phyloP scores from a whole-genome alignment of 108 stramenopile genomes.

The Pseudonitzschia pungens region DNA sequence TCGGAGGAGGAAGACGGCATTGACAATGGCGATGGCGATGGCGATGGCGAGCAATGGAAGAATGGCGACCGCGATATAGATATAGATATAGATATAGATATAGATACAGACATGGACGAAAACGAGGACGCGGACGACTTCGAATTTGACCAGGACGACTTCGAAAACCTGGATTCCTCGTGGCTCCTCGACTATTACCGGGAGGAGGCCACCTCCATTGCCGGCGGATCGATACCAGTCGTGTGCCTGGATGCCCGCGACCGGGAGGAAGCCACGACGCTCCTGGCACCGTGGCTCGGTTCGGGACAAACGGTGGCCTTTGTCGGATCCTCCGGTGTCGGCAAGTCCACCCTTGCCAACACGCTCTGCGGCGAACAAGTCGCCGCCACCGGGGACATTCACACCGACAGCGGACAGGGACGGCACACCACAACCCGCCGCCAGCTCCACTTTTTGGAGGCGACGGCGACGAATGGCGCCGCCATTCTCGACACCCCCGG shows the following conservation, averaged over 20 bases:
- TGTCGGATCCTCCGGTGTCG: constrained; percentile 16
- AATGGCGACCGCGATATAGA: not conserved
- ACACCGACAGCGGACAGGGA: constrained; percentile 20
- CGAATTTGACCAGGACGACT: not conserved
- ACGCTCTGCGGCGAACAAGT: not conserved
- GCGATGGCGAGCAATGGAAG: not conserved
- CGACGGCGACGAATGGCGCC: not conserved
- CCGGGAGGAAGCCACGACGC: not conserved
- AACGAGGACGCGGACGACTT: constrained; percentile 2
- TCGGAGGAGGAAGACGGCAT: not conserved
- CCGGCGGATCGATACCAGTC: constrained; percentile 13
- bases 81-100: not conserved
- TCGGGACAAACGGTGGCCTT: constrained; percentile 19
- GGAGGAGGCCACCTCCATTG: constrained; percentile 5
- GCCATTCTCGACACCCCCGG: constrained; percentile 22
- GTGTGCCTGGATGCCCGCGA: constrained; percentile 13
- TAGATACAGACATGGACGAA: not conserved
- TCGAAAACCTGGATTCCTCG: not conserved
- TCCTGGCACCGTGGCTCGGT: constrained; percentile 17
- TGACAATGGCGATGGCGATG: not conserved
- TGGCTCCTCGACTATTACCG: constrained; percentile 17
- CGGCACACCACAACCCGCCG: constrained; percentile 18
- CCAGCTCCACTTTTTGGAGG: constrained; percentile 4
- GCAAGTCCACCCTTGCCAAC: constrained; percentile 34
- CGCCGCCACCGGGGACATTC: constrained; percentile 7